These are phyloP conservation scores for Tagetes patula DNA, from an alignment of 129 eudicot genomes.

Conservation along the genomic window DNA sequence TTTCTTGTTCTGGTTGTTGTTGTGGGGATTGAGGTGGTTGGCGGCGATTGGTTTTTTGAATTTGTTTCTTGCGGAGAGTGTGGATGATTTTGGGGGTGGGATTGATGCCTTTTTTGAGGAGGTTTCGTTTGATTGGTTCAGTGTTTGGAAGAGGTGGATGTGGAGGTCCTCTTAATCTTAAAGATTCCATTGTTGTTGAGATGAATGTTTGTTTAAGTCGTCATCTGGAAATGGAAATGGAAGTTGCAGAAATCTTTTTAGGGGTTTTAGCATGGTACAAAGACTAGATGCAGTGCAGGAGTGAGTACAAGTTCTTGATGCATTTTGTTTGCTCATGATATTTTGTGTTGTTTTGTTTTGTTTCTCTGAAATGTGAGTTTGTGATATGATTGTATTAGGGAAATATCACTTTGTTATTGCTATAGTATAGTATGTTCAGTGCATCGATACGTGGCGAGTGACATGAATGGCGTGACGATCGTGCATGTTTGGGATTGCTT, in stretches of 20 bases:
- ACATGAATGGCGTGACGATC: too few relatives aligned
- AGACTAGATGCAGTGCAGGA: not conserved
- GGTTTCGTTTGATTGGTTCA: constrained; percentile 53
- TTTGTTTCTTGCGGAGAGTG: constrained; percentile 77
- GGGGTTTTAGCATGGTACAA: constrained; percentile 26
- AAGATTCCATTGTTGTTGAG: constrained; percentile 58
- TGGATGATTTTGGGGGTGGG: constrained; percentile 95
- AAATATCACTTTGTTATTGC: not conserved
- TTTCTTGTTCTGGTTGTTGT: constrained; percentile 31
- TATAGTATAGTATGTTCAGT: too few relatives aligned
- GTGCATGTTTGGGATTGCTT: too few relatives aligned
- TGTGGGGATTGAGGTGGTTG: constrained; percentile 37
- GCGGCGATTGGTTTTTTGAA: constrained; percentile 55
- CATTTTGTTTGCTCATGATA: not conserved
- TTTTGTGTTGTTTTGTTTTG: not conserved
- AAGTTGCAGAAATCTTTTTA: constrained; percentile 21
- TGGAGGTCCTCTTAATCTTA: constrained; percentile 48
- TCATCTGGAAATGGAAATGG: not conserved
- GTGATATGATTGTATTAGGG: not conserved
- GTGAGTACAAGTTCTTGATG: constrained; percentile 4
- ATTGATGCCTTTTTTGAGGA: constrained; percentile 47
- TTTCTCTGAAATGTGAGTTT: not conserved
- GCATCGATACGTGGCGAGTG: too few relatives aligned
- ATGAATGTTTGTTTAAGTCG: not conserved
- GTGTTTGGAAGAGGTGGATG: constrained; percentile 41